These are phyloP conservation scores for Trichoderma pleuroti DNA, from an alignment of 2,329 filamentous ascomycete genomes.

Conservation along the genomic window DNA sequence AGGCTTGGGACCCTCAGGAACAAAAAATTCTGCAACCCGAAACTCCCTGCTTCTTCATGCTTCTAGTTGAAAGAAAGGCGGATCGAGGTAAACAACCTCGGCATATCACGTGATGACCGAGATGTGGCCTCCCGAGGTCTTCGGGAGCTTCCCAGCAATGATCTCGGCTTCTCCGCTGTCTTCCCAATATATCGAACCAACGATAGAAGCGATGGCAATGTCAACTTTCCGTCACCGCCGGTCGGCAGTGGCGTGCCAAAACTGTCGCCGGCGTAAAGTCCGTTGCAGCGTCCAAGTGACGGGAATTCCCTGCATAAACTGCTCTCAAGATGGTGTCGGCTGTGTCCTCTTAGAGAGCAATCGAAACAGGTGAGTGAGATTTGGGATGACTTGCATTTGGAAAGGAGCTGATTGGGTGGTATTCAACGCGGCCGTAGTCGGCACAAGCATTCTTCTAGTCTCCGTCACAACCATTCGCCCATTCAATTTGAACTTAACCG, in stretches of 20 bases:
- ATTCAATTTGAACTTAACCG: not conserved
- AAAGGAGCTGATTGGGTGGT: not conserved
- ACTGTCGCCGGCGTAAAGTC: constrained; percentile 4
- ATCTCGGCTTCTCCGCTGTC: not conserved
- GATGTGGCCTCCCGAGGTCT: not conserved
- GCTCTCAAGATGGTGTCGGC: not conserved
- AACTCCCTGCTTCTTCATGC: not conserved
- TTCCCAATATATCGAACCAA: not conserved
- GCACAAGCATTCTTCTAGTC: not conserved
- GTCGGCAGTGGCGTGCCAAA: constrained; percentile 7
- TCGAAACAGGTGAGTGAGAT: not conserved
- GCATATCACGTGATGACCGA: not conserved
- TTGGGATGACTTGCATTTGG: not conserved
- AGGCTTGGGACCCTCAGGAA: not conserved
- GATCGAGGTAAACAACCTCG: not conserved
- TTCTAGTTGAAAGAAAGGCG: not conserved
- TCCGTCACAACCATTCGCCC: not conserved
- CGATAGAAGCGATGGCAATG: not conserved
- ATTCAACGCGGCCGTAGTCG: not conserved
- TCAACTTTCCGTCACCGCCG: not conserved
- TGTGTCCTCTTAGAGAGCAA: not conserved
- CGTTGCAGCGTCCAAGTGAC: constrained; percentile 2
- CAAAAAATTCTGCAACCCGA: not conserved
- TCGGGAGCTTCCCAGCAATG: not conserved
- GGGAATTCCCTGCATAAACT: not conserved